Base-by-base conservation (phyloP, 805 yeast genomes). In the Starmerella bombicola region DNA sequence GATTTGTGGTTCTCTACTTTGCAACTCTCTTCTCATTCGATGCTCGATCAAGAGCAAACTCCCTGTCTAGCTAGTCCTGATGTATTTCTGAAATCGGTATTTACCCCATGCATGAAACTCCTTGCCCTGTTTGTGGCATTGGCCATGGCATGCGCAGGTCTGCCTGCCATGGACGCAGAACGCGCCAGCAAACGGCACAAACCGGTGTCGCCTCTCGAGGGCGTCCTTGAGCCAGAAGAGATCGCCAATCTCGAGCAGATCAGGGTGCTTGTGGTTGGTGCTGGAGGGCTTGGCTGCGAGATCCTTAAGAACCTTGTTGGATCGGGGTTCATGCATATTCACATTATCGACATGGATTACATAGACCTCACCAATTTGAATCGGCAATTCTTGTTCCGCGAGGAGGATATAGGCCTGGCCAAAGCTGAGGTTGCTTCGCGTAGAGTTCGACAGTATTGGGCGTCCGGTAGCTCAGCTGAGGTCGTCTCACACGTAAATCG, bases 221-320 rank as follows among this genome's bases (percentile, higher is more conserved):
- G 17, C 33, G 18, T 15, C 25, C 30, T 9, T 36, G 40, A 18
- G 12, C 18, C 12, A 12, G 37, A 30, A 3, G 43, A 30, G 2
- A 3, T 39, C 10, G 41, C 17, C 4, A 40, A 39, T 19, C 20
- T 40, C 6, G 26, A 16, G 26, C 26, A 38, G 13, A 21, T 49
- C 32, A 30, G 38, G 18, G 45, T 53, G 12, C 46, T 53, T 19
- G 56, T 61, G 3, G 69, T 80, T 33, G 93, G 93, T 1, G 88
- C 88, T 1, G 93, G 93, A 1, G 93, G 93, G 0, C 61, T 80
- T 19, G 93, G 93, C 3, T 80, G 93, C 60, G 91, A 81, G 57
- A 76, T 80, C 23, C 59, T 80, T 34, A 81, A 81, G 59, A 71
- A 79, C 56, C 63, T 81, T 38, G 81, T 81, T 1, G 61, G 76